Evolutionary conservation across 768 basidiomycete genomes (phyloP).

Genomic region (Leucosporidium yakuticum): DNA sequence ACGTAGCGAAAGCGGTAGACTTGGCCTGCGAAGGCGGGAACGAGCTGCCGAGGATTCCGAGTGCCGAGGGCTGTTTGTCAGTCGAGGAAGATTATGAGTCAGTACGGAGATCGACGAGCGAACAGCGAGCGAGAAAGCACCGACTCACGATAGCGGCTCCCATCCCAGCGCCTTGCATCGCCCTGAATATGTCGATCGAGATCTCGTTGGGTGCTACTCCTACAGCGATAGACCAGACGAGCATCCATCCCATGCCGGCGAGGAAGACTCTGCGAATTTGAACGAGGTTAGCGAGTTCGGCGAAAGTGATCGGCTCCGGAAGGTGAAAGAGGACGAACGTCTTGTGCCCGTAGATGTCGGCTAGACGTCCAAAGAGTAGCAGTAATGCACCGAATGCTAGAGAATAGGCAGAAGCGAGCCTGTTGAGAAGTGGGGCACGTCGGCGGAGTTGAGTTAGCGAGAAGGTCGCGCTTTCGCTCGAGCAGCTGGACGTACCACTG

Average conservation of each 20-base stretch:
- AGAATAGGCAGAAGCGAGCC: slow-evolving; percentile 1
- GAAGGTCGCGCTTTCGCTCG: no score
- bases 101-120: no score
- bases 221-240: slow-evolving; percentile 59
- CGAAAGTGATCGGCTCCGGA: no score
- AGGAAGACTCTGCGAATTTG: slow-evolving; percentile 49
- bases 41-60: slow-evolving; percentile 61
- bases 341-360: slow-evolving; percentile 48
- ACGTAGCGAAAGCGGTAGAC: slow-evolving; percentile 72
- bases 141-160: slow-evolving; percentile 63
- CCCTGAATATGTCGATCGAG: slow-evolving; percentile 65
- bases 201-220: slow-evolving; percentile 59
- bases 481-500: not conserved
- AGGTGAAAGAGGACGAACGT: no score
- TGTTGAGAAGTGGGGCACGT: no score
- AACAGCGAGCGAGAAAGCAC: no score
- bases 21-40: slow-evolving; percentile 66
- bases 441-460: no score
- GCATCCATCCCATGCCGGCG: slow-evolving; percentile 54
- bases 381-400: slow-evolving; percentile 47
- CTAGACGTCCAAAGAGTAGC: slow-evolving; percentile 66
- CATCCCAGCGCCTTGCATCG: slow-evolving; percentile 69
- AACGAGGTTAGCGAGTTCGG: no score
- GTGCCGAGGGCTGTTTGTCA: slow-evolving; percentile 47
- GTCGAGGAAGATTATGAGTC: no score